Evolutionary conservation across 176 grass and related monocot species (phyloP).

Genomic region (maize (Zea mays)): Zm-B73-REFERENCE-NAM-5.0 NC_050099.1:125477001-125477500

Average conservation of each 20-base stretch:
- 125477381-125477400: conserved; percentile 2
- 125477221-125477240: conserved; percentile 20
- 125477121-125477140: too few species aligned
- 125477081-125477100: too few species aligned
- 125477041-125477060: too few species aligned
- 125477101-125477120: too few species aligned
- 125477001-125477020: too few species aligned
- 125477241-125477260: background rate
- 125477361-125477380: conserved; percentile 29
- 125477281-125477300: background rate
- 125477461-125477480: too few species aligned
- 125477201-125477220: conserved; percentile 32
- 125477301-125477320: background rate
- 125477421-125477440: background rate
- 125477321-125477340: background rate
- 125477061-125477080: too few species aligned
- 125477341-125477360: background rate
- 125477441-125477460: background rate
- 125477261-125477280: background rate
- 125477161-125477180: too few species aligned
- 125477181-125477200: too few species aligned
- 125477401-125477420: background rate
- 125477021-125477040: too few species aligned
- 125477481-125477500: too few species aligned
- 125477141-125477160: too few species aligned